These are phyloP conservation scores for Periconia digitata DNA, from an alignment of 2,329 filamentous ascomycete genomes.

Conservation along the genomic window DNA sequence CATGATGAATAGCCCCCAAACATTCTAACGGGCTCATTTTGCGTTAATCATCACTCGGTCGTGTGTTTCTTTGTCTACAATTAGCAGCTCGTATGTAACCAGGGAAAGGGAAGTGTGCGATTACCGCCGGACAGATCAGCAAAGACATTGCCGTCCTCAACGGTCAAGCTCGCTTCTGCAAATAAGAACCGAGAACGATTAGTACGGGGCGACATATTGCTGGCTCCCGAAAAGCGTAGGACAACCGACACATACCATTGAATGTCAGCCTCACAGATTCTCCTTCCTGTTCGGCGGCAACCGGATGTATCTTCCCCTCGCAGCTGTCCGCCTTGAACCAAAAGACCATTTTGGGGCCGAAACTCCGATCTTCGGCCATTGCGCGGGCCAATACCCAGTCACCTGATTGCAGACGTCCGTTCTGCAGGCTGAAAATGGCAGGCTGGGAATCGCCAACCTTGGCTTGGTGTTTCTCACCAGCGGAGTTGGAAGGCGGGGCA, in stretches of 20 bases:
- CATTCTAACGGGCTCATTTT: background rate
- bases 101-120: background rate
- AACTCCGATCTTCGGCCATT: constrained; percentile 22
- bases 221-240: background rate
- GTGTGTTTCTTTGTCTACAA: background rate
- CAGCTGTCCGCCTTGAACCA: constrained; percentile 22
- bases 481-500: constrained; percentile 8
- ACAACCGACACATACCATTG: constrained; percentile 9
- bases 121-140: constrained; percentile 20
- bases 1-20: background rate
- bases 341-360: constrained; percentile 25
- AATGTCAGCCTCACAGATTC: constrained; percentile 21
- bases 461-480: constrained; percentile 17
- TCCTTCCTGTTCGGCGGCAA: constrained; percentile 19
- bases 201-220: background rate
- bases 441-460: constrained; percentile 16
- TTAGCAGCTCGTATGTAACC: background rate
- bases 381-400: constrained; percentile 24
- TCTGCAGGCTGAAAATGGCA: constrained; percentile 25
- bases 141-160: constrained; percentile 18
- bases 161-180: constrained; percentile 14
- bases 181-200: background rate
- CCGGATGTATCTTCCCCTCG: constrained; percentile 11
- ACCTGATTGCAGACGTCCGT: constrained; percentile 19
- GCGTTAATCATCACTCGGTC: background rate